These are phyloP conservation scores for Circinella umbellata DNA, from an alignment of 371 early-diverging fungal species.

Conservation along the genomic window DNA sequence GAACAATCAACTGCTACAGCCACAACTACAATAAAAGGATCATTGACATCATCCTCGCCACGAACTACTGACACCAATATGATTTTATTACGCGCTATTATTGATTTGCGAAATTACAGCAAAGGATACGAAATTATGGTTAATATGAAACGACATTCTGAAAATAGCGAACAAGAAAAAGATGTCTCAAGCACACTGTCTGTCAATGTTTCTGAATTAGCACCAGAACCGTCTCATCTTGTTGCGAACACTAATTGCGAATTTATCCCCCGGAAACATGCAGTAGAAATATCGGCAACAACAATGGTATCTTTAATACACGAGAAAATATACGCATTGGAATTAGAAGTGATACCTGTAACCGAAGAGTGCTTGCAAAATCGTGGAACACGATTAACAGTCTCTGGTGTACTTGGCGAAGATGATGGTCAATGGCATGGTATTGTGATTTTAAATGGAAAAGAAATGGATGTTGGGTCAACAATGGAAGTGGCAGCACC, in stretches of 20 bases:
- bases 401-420: constrained; percentile 38
- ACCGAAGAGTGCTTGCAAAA: constrained; percentile 20
- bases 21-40: background rate
- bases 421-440: constrained; percentile 33
- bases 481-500: constrained; percentile 4
- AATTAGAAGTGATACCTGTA: constrained; percentile 24
- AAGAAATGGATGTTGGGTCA: constrained; percentile 14
- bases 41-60: background rate
- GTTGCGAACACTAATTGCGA: constrained; percentile 18
- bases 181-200: constrained; percentile 23
- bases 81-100: constrained; percentile 31
- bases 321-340: constrained; percentile 25
- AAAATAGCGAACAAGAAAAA: constrained; percentile 8
- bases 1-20: background rate
- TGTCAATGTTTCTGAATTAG: constrained; percentile 24
- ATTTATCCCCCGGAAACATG: constrained; percentile 16
- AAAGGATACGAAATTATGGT: constrained; percentile 37
- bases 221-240: constrained; percentile 31
- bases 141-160: background rate
- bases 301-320: background rate
- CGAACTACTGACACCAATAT: constrained; percentile 11
- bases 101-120: constrained; percentile 48
- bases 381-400: constrained; percentile 27
- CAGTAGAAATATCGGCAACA: constrained; percentile 10
- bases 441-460: constrained; percentile 23